phyloP scores from a whole-genome alignment of 148 eudicot species.

The Rhododendron ferrugineum region DNA sequence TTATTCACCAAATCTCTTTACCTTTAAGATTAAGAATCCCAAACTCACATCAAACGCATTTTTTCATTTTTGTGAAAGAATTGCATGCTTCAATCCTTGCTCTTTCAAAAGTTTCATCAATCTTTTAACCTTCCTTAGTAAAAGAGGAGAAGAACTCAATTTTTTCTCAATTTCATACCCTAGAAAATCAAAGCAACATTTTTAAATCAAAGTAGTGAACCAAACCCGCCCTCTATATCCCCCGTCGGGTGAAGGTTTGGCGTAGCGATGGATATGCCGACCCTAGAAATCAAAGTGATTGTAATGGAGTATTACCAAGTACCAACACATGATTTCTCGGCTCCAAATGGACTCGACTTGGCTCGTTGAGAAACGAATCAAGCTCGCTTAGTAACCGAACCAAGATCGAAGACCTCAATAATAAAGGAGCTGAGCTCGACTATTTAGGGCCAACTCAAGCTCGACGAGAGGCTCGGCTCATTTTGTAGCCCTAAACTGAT shows the following conservation, averaged over 20 bases:
- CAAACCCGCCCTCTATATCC: no score
- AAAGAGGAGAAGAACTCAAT: no score
- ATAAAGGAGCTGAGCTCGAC: background rate
- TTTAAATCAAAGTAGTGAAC: no score
- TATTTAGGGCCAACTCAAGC: background rate
- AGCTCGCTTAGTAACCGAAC: background rate
- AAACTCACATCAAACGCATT: background rate
- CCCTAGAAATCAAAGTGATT: no score
- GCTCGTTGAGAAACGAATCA: background rate
- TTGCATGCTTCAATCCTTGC: background rate
- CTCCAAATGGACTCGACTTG: background rate
- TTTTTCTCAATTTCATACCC: background rate
- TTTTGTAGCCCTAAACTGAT: background rate
- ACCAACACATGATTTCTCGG: background rate
- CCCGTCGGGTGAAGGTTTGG: no score
- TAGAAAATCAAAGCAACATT: background rate
- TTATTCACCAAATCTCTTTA: background rate
- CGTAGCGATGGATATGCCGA: no score
- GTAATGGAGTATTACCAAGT: no score
- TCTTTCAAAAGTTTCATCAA: background rate
- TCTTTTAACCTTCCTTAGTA: background rate
- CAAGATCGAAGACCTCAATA: background rate
- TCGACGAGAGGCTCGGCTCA: background rate
- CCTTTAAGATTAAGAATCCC: background rate
- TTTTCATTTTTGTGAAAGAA: background rate